Percentiles rank a stretch among this genome's conserved stretches.
Conservation (phyloP, 257 asterid species). For the Vinca minor region DNA sequence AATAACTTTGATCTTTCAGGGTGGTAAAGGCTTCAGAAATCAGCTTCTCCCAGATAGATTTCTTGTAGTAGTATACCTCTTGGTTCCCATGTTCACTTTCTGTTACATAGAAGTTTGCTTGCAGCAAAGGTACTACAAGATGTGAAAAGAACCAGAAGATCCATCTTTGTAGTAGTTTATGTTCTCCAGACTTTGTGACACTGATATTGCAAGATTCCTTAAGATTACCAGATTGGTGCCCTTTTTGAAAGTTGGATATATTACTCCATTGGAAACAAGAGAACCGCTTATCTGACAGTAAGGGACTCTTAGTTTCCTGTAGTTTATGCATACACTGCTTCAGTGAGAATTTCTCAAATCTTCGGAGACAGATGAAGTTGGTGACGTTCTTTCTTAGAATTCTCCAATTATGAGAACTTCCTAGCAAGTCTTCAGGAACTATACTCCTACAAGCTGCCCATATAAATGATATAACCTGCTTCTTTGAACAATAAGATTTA, state of each 20-base stretch:
- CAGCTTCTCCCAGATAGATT: conserved; percentile 59
- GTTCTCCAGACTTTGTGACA: conserved; percentile 31
- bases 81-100: conserved; percentile 69
- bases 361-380: conserved; percentile 59
- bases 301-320: conserved; percentile 48
- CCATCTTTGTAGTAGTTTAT: conserved; percentile 57
- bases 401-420: conserved; percentile 67
- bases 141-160: conserved; percentile 58
- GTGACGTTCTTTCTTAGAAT: conserved; percentile 57
- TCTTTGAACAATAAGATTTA: conserved; percentile 47
- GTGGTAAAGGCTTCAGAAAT: conserved; percentile 30
- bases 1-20: conserved; percentile 32
- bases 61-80: conserved; percentile 53
- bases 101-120: conserved; percentile 75
- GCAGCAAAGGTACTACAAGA: conserved; percentile 58
- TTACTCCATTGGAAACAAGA: not conserved
- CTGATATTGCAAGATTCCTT: conserved; percentile 19
- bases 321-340: conserved; percentile 60
- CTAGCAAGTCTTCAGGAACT: conserved; percentile 61
- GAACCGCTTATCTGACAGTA: conserved; percentile 29
- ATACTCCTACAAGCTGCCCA: conserved; percentile 88
- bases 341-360: conserved; percentile 68
- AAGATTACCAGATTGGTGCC: conserved; percentile 8
- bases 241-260: conserved; percentile 2
- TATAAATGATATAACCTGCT: conserved; percentile 63